These are phyloP conservation scores for Leccinum disarticulatum DNA, from an alignment of 768 basidiomycete species.

Conservation along the genomic window DNA sequence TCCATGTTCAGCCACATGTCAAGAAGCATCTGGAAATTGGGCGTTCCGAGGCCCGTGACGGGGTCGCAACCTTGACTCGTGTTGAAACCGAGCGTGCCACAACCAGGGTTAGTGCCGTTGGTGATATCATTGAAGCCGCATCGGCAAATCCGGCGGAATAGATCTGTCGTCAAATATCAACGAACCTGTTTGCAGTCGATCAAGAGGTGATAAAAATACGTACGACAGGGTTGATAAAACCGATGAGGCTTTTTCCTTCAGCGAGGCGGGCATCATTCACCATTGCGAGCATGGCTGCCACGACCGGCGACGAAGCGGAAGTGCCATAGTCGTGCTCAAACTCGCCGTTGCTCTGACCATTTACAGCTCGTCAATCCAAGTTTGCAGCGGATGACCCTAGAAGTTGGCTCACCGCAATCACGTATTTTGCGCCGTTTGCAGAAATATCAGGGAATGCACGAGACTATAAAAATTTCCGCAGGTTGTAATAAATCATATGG, in stretches of 20 bases:
- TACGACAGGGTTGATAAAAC: slow-evolving; percentile 48
- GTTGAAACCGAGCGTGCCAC: slow-evolving; percentile 38
- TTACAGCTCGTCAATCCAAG: slow-evolving; percentile 11
- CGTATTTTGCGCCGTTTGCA: slow-evolving; percentile 47
- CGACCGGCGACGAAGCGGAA: slow-evolving; percentile 62
- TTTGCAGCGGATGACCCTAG: slow-evolving; percentile 3
- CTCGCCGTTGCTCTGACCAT: slow-evolving; percentile 35
- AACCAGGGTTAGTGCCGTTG: slow-evolving; percentile 45
- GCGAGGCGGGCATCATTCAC: slow-evolving; percentile 61
- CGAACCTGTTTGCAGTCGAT: neutral
- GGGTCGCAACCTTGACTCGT: slow-evolving; percentile 35
- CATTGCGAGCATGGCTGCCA: slow-evolving; percentile 59
- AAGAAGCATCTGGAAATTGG: slow-evolving; percentile 38
- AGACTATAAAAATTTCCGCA: slow-evolving; percentile 28
- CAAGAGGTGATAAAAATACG: slow-evolving; percentile 10
- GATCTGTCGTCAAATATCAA: slow-evolving; percentile 36
- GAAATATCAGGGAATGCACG: slow-evolving; percentile 62
- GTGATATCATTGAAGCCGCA: slow-evolving; percentile 51
- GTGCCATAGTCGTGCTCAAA: slow-evolving; percentile 49
- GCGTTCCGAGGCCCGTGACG: slow-evolving; percentile 53
- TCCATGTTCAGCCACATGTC: slow-evolving; percentile 2
- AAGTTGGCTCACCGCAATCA: slow-evolving; percentile 24
- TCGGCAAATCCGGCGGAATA: slow-evolving; percentile 34
- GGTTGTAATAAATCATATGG: neutral
- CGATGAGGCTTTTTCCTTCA: slow-evolving; percentile 45